A percentile compares a stretch with the other conserved stretches of the same genome.
Evolutionary conservation across 495 filamentous ascomycete species (phyloP).

Genomic region (Penicillium paxilli): DNA sequence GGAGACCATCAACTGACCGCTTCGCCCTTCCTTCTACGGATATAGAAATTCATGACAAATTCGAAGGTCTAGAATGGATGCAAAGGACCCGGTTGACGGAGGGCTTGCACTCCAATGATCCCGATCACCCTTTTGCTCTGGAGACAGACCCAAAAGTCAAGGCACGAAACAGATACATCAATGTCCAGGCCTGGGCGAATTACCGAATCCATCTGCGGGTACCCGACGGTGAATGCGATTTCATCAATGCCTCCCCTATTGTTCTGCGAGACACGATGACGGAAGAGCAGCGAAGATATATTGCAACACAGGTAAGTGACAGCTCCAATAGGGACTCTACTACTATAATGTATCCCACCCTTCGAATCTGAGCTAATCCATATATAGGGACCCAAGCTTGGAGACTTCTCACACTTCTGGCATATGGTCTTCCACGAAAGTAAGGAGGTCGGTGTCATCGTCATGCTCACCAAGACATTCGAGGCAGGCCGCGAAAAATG

Average conservation of each 20-base stretch:
- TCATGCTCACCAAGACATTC: slow-evolving; percentile 93
- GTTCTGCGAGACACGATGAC: slow-evolving; percentile 58
- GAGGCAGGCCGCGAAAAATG: slow-evolving; percentile 87
- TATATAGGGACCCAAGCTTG: slow-evolving; percentile 76
- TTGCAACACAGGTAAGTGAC: slow-evolving; percentile 62
- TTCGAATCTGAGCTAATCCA: neutral
- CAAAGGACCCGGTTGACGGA: slow-evolving; percentile 40
- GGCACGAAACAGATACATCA: slow-evolving; percentile 74
- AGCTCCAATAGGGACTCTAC: slow-evolving; percentile 3
- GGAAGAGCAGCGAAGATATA: slow-evolving; percentile 55
- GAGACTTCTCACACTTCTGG: slow-evolving; percentile 76
- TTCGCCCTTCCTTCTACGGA: slow-evolving; percentile 7
- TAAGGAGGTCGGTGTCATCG: slow-evolving; percentile 75
- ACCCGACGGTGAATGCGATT: slow-evolving; percentile 76
- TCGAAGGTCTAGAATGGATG: slow-evolving; percentile 51
- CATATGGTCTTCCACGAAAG: slow-evolving; percentile 94
- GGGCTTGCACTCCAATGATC: slow-evolving; percentile 36
- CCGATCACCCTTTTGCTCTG: slow-evolving; percentile 49
- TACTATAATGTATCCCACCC: no score
- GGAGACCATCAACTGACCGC: slow-evolving; percentile 19
- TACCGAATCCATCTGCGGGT: slow-evolving; percentile 85
- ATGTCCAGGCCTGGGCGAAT: slow-evolving; percentile 83
- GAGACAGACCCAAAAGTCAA: slow-evolving; percentile 51
- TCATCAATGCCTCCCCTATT: slow-evolving; percentile 96
- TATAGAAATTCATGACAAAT: slow-evolving; percentile 48